Conservation (phyloP, 306 rosid genomes). For the Citrullus colocynthis region DNA sequence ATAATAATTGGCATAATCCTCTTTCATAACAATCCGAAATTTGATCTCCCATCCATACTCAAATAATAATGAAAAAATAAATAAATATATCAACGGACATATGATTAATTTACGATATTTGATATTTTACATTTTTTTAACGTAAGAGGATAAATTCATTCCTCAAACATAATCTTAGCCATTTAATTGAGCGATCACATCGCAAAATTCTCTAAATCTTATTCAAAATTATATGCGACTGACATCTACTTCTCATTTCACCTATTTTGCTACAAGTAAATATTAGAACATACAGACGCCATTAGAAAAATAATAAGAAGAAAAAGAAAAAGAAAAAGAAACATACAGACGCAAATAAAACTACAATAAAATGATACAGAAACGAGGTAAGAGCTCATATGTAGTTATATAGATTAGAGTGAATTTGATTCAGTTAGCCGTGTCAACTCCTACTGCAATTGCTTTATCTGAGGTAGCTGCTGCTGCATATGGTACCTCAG, state of each 20-base stretch:
- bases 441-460: conserved; percentile 37
- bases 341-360: neutral
- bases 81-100: too few species aligned
- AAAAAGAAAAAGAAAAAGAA: neutral
- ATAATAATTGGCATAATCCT: too few species aligned
- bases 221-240: neutral
- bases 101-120: too few species aligned
- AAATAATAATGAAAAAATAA: too few species aligned
- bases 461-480: conserved; percentile 42
- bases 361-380: neutral
- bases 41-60: too few species aligned
- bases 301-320: neutral
- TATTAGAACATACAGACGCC: neutral
- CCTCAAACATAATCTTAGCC: too few species aligned
- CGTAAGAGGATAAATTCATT: too few species aligned
- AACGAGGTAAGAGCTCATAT: neutral
- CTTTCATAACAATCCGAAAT: too few species aligned
- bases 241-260: neutral
- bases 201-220: neutral
- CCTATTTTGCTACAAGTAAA: neutral
- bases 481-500: conserved; percentile 24
- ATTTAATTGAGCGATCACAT: neutral
- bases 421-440: conserved; percentile 16
- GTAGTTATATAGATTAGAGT: neutral
- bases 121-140: too few species aligned